Percentiles rank a stretch among this genome's conserved stretches.
Conservation (phyloP, 2,329 filamentous ascomycete genomes). For the Canariomyces notabilis region DNA sequence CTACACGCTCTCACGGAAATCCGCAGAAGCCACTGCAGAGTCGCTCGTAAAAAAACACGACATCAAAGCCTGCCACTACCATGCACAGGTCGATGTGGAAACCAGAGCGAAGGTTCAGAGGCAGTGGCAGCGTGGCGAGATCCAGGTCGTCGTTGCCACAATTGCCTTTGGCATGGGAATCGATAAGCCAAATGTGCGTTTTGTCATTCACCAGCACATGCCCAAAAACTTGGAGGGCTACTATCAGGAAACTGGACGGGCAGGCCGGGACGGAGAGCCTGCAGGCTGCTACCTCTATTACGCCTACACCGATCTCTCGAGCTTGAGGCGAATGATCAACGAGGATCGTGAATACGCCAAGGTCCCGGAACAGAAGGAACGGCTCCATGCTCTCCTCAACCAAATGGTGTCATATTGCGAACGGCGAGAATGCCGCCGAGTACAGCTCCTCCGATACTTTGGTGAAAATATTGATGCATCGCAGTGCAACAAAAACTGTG, state of each 20-base stretch:
- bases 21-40: constrained; percentile 73
- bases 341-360: constrained; percentile 62
- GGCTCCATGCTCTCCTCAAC: constrained; percentile 79
- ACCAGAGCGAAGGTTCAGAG: constrained; percentile 69
- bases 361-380: constrained; percentile 66
- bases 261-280: constrained; percentile 80
- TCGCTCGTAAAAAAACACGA: constrained; percentile 55
- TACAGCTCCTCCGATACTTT: constrained; percentile 90
- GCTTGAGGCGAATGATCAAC: constrained; percentile 74
- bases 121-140: constrained; percentile 72
- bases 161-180: constrained; percentile 99
- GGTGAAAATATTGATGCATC: constrained; percentile 72
- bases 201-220: constrained; percentile 87
- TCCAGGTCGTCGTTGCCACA: constrained; percentile 91
- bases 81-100: constrained; percentile 67
- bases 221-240: constrained; percentile 97
- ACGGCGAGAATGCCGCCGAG: constrained; percentile 82
- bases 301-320: constrained; percentile 68
- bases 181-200: constrained; percentile 93
- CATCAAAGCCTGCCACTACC: constrained; percentile 78
- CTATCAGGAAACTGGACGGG: constrained; percentile 95
- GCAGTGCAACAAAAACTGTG: constrained; percentile 71
- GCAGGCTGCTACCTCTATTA: constrained; percentile 93
- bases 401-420: constrained; percentile 85
- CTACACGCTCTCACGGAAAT: constrained; percentile 82